phyloP scores from a whole-genome alignment of 1,139 yeast genomes.

The Debaryomyces psychrophilus region DNA sequence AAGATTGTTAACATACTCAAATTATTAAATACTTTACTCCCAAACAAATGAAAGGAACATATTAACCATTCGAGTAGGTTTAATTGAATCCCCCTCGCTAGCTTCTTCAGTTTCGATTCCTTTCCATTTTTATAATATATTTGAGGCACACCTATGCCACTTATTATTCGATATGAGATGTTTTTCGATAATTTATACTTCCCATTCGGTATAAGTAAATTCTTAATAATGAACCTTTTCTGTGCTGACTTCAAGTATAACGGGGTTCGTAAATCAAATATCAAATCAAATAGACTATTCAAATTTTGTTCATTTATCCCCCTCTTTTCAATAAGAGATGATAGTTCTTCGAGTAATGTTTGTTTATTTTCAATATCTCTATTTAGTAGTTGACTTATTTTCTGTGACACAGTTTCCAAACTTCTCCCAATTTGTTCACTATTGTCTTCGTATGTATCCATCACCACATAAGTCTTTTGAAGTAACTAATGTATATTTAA shows the following conservation, averaged over 20 bases:
- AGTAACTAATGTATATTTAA: neutral
- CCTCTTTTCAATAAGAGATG: neutral
- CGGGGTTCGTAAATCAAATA: slow-evolving; percentile 7
- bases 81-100: slow-evolving; percentile 27
- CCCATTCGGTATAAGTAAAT: slow-evolving; percentile 20
- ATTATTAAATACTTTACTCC: slow-evolving; percentile 18
- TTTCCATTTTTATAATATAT: slow-evolving; percentile 27
- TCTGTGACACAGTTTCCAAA: neutral
- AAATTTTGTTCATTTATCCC: slow-evolving; percentile 12
- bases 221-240: slow-evolving; percentile 18
- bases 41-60: slow-evolving; percentile 32
- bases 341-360: slow-evolving; percentile 7
- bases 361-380: slow-evolving; percentile 2
- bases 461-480: neutral
- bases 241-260: slow-evolving; percentile 12
- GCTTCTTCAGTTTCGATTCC: slow-evolving; percentile 27
- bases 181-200: slow-evolving; percentile 11
- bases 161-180: slow-evolving; percentile 26
- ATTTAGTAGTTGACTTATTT: slow-evolving; percentile 1
- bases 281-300: slow-evolving; percentile 8
- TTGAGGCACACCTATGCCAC: slow-evolving; percentile 35
- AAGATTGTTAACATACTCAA: slow-evolving; percentile 31
- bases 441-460: neutral
- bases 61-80: slow-evolving; percentile 37
- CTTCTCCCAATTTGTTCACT: neutral